A percentile compares a stretch with the other conserved stretches of the same genome.
These are phyloP conservation scores for Fraxinus velutina DNA, from an alignment of 305 asterid genomes.

Conservation along the genomic window DNA sequence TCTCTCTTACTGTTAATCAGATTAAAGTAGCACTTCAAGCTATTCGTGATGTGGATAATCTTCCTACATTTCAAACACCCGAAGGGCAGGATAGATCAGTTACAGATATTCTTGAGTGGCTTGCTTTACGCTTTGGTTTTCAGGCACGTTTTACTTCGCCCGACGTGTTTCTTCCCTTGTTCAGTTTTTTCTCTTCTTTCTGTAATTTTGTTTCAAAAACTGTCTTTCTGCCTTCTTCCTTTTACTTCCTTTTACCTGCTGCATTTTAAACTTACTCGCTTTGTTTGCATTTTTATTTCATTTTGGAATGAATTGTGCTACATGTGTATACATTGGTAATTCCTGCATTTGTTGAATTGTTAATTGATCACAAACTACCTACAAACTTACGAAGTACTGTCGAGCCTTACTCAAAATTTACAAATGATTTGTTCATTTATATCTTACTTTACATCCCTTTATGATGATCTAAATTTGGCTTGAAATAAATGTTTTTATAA, in stretches of 20 bases:
- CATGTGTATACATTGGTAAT: neutral
- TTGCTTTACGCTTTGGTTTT: slow-evolving; percentile 83
- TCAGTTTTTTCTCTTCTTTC: neutral
- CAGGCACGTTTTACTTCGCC: slow-evolving; percentile 54
- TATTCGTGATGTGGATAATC: slow-evolving; percentile 59
- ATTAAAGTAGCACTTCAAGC: slow-evolving; percentile 80
- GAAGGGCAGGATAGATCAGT: slow-evolving; percentile 54
- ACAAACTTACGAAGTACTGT: neutral
- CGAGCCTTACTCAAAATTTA: neutral
- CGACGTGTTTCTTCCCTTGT: neutral
- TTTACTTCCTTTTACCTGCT: neutral
- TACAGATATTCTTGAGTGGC: slow-evolving; percentile 92
- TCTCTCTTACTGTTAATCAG: slow-evolving; percentile 37
- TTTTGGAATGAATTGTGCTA: neutral
- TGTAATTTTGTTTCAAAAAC: neutral
- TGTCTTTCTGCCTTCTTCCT: neutral
- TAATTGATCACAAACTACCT: neutral
- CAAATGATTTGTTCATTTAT: neutral
- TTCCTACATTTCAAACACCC: slow-evolving; percentile 58
- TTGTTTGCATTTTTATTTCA: neutral
- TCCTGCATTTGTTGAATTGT: neutral
- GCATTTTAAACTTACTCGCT: slow-evolving; percentile 4
- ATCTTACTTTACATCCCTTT: neutral
- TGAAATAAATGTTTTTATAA: neutral
- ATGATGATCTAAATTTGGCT: neutral